phyloP scores from a whole-genome alignment of 2,329 filamentous ascomycete species.

The Biscogniauxia marginata region DNA sequence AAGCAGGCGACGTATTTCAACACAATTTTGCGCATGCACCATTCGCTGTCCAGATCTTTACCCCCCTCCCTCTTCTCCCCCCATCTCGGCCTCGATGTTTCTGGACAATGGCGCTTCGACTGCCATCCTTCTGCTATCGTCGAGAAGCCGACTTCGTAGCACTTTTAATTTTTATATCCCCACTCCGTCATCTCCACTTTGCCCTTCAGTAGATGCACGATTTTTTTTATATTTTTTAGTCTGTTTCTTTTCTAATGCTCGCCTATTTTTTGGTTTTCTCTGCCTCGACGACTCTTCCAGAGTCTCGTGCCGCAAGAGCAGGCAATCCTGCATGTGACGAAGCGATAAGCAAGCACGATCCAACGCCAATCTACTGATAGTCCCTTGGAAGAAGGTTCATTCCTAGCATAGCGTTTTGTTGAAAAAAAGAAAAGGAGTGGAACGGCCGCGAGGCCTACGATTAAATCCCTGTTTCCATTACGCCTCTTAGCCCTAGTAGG shows the following conservation, averaged over 20 bases:
- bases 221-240: slow-evolving; percentile 8
- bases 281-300: slow-evolving; percentile 11
- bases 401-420: slow-evolving; percentile 21
- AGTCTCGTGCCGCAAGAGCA: slow-evolving; percentile 17
- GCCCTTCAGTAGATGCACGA: slow-evolving; percentile 13
- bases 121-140: slow-evolving; percentile 10
- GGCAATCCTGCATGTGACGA: slow-evolving; percentile 18
- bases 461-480: slow-evolving; percentile 27
- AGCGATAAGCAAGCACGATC: slow-evolving; percentile 27
- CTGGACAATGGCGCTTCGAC: slow-evolving; percentile 12
- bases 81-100: slow-evolving; percentile 12
- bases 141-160: slow-evolving; percentile 13
- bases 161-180: slow-evolving; percentile 9
- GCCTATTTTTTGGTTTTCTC: slow-evolving; percentile 9
- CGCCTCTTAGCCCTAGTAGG: slow-evolving; percentile 22
- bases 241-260: slow-evolving; percentile 21
- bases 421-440: slow-evolving; percentile 30
- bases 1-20: slow-evolving; percentile 19
- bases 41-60: slow-evolving; percentile 2
- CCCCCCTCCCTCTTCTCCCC: slow-evolving; percentile 9
- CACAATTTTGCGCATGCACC: slow-evolving; percentile 13
- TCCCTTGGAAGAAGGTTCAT: slow-evolving; percentile 20
- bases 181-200: slow-evolving; percentile 15
- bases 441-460: slow-evolving; percentile 25
- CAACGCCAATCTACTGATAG: slow-evolving; percentile 27